Percentiles rank a stretch among this genome's conserved stretches.
phyloP scores from a whole-genome alignment of 1,284 basidiomycete genomes.

The Cystobasidiaceae sp. region DNA sequence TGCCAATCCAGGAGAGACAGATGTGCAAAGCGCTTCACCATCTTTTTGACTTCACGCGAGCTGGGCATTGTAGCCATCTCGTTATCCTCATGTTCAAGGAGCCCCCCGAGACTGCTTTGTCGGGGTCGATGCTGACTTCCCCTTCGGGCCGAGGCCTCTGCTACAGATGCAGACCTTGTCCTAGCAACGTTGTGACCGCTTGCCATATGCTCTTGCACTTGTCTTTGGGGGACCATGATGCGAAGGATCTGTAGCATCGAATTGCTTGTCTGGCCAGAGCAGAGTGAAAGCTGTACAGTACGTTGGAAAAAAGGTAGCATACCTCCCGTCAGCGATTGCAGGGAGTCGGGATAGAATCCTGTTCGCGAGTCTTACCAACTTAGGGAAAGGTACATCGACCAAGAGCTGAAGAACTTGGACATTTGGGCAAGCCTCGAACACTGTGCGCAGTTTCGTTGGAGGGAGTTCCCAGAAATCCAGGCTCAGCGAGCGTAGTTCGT shows the following conservation, averaged over 20 bases:
- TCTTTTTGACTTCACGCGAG: constrained; percentile 1
- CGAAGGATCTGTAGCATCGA: not conserved
- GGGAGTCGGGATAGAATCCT: not conserved
- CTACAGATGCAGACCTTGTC: not conserved
- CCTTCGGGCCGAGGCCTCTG: not conserved
- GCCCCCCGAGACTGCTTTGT: not conserved
- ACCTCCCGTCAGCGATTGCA: not conserved
- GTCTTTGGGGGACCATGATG: not conserved
- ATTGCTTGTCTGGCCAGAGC: not conserved
- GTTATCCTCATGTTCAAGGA: not conserved
- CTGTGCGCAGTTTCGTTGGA: not conserved
- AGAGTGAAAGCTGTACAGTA: not conserved
- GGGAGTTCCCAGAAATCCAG: constrained; percentile 10
- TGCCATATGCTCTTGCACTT: not conserved
- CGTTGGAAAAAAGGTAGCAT: not conserved
- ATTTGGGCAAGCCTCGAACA: not conserved
- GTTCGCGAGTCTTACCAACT: not conserved
- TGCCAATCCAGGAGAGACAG: not conserved
- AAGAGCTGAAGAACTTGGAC: not conserved
- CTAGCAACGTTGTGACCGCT: not conserved
- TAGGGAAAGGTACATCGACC: constrained; percentile 8
- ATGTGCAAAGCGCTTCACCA: constrained; percentile 1
- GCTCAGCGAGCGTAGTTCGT: not conserved
- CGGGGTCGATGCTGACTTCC: not conserved
- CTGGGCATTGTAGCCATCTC: not conserved